phyloP scores from a whole-genome alignment of 2,329 filamentous ascomycete species.

The Verticillium albo-atrum region DNA sequence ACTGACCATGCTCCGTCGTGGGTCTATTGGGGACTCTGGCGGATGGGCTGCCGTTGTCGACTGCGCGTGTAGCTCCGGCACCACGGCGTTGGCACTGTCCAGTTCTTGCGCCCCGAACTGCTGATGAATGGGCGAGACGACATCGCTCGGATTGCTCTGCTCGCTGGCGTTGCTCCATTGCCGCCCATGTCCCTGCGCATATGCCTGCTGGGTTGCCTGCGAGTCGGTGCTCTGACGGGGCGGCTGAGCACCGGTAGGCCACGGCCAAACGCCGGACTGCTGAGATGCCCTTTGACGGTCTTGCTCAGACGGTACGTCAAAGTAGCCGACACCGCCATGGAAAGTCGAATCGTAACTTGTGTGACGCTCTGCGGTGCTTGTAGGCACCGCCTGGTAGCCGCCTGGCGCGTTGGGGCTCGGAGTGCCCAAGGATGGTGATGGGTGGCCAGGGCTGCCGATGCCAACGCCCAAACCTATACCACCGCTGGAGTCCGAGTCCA shows the following conservation, averaged over 20 bases:
- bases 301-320: constrained; percentile 16
- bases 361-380: constrained; percentile 17
- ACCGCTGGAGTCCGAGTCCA: constrained; percentile 8
- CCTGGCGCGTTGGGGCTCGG: constrained; percentile 3
- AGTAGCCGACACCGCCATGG: constrained; percentile 21
- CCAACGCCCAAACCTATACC: neutral
- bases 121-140: constrained; percentile 8
- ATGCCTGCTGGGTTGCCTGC: constrained; percentile 16
- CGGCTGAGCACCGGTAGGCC: neutral
- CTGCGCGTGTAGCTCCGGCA: constrained; percentile 30
- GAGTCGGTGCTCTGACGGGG: constrained; percentile 32
- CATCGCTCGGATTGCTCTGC: constrained; percentile 25
- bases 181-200: constrained; percentile 26
- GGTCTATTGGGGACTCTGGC: neutral
- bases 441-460: constrained; percentile 9
- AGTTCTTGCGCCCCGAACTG: constrained; percentile 29
- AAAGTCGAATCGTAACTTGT: constrained; percentile 21
- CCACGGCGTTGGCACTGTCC: constrained; percentile 21
- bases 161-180: constrained; percentile 41
- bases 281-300: constrained; percentile 13
- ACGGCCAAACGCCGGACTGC: constrained; percentile 13
- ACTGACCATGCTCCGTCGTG: neutral
- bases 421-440: constrained; percentile 3
- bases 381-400: constrained; percentile 11
- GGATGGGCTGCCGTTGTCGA: constrained; percentile 9